Base-by-base conservation (phyloP, 2,329 filamentous ascomycete genomes). In the Ophiostoma pallidulum region DNA sequence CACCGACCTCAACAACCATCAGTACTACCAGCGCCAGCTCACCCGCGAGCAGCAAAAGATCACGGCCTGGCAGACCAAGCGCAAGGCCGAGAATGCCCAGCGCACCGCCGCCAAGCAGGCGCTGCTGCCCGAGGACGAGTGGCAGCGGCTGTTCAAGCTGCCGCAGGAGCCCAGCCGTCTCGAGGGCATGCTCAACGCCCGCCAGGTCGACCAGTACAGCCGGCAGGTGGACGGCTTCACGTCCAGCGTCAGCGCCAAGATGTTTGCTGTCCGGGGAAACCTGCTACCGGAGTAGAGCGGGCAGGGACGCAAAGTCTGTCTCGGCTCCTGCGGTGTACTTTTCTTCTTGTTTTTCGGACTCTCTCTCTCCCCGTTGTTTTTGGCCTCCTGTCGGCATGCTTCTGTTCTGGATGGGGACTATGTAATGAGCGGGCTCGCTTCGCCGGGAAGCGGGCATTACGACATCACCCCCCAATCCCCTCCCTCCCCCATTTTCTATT, bases 1-100 rank as follows among this genome's bases (percentile, higher is more conserved):
- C 72, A 95, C 90, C 51, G 92, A 98, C 70, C 84, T 94, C 65
- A 97, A 97, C 80, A 98, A 98, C 78, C 92, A 94, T 73, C 90
- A 96, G 68, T 80, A 78, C 77, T 96, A 96, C 74, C 89, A 96
- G 72, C 81, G 92, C 61, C 89, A 94, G 62, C 77, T 97, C 49
- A 84, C 83, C 46, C 86, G 92, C 59, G 92, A 98, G 73, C 92
- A 98, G 72, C 72, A 85, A 60, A 98, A 97, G 79, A 96, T 98
- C 60, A 82, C 86, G 47, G 84, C 89, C 56, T 98, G 92, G 92
- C 91, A 97, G 71, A 72, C 83, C 53, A 97, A 98, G 81, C 84
- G 92, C 64, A 94, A 95, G 74, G 83, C 87, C 14, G 92, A 98
- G 77, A 98, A 98, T 64, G 83, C 84, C 26, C 84, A 83, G 51